Conservation (phyloP, 805 yeast genomes). For the Komagataella mondaviorum region DNA sequence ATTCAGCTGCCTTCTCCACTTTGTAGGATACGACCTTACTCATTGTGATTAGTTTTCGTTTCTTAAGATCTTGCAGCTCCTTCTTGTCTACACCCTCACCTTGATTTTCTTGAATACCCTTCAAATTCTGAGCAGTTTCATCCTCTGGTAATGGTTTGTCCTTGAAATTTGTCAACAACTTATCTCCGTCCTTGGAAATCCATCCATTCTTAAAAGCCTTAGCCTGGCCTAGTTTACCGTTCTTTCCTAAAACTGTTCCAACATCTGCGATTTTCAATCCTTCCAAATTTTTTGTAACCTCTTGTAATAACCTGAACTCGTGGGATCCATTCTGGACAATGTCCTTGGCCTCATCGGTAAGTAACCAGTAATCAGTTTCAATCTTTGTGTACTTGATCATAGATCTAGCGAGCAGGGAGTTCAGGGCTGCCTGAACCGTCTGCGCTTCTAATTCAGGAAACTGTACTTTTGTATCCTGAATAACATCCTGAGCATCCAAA, state of each 20-base stretch:
- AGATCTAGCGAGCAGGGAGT: conserved; percentile 71
- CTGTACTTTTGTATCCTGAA: conserved; percentile 52
- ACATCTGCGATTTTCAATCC: conserved; percentile 77
- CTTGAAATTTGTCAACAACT: conserved; percentile 47
- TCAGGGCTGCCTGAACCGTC: conserved; percentile 67
- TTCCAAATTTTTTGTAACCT: conserved; percentile 61
- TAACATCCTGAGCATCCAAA: conserved; percentile 47
- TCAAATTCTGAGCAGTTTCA: conserved; percentile 50
- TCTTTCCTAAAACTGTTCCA: conserved; percentile 55
- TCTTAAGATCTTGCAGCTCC: conserved; percentile 74
- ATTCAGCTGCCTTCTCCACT: conserved; percentile 72
- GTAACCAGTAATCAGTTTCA: conserved; percentile 64
- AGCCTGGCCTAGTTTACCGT: conserved; percentile 91
- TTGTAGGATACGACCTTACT: conserved; percentile 64
- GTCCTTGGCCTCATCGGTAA: conserved; percentile 73
- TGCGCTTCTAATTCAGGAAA: conserved; percentile 58
- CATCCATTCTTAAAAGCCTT: conserved; percentile 96
- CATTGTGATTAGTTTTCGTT: conserved; percentile 73
- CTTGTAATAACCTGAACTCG: conserved; percentile 67
- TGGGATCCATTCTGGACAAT: conserved; percentile 78
- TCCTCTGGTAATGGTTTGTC: conserved; percentile 42
- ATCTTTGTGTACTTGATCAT: conserved; percentile 64
- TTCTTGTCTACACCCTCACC: conserved; percentile 51
- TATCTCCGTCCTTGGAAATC: conserved; percentile 82
- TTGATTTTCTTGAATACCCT: conserved; percentile 31